Evolutionary conservation across 805 yeast genomes (phyloP).

Genomic region (Zygoascus flipseniorum): DNA sequence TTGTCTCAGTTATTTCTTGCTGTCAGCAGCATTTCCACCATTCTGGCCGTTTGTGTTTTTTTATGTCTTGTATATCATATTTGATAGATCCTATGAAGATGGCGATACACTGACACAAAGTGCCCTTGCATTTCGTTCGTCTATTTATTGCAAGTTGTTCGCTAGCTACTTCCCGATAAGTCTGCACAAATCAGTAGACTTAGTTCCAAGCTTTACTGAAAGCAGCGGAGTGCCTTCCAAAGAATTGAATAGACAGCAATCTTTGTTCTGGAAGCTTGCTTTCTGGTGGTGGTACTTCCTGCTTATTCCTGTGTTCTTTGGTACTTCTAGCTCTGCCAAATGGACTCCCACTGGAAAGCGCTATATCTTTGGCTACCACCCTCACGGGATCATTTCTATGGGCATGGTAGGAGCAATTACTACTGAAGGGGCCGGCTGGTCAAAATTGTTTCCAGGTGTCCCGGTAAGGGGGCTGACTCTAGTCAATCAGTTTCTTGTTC

Average conservation of each 20-base stretch:
- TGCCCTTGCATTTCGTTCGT: slow-evolving; percentile 47
- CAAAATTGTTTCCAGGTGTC: slow-evolving; percentile 73
- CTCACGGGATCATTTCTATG: slow-evolving; percentile 91
- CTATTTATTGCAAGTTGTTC: slow-evolving; percentile 60
- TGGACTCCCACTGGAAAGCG: slow-evolving; percentile 28
- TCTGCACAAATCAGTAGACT: slow-evolving; percentile 56
- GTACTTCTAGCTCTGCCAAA: neutral
- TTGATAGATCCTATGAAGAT: slow-evolving; percentile 63
- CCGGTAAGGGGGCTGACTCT: slow-evolving; percentile 70
- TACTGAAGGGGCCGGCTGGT: slow-evolving; percentile 71
- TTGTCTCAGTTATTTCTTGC: slow-evolving; percentile 37
- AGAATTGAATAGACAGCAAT: neutral
- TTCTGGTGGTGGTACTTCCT: slow-evolving; percentile 18
- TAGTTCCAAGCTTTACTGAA: slow-evolving; percentile 51
- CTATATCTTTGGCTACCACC: slow-evolving; percentile 89
- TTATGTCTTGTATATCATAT: slow-evolving; percentile 50
- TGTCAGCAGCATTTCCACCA: slow-evolving; percentile 47
- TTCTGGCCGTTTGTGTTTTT: slow-evolving; percentile 63
- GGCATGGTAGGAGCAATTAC: slow-evolving; percentile 82
- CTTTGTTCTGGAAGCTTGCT: slow-evolving; percentile 8
- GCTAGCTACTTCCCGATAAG: slow-evolving; percentile 73
- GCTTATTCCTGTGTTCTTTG: slow-evolving; percentile 29
- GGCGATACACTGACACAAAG: slow-evolving; percentile 58
- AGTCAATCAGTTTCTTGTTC: slow-evolving; percentile 72
- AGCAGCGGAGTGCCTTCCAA: neutral